These are phyloP conservation scores for Aspergillus viridinutans DNA, from an alignment of 2,329 filamentous ascomycete genomes.

Conservation along the genomic window DNA sequence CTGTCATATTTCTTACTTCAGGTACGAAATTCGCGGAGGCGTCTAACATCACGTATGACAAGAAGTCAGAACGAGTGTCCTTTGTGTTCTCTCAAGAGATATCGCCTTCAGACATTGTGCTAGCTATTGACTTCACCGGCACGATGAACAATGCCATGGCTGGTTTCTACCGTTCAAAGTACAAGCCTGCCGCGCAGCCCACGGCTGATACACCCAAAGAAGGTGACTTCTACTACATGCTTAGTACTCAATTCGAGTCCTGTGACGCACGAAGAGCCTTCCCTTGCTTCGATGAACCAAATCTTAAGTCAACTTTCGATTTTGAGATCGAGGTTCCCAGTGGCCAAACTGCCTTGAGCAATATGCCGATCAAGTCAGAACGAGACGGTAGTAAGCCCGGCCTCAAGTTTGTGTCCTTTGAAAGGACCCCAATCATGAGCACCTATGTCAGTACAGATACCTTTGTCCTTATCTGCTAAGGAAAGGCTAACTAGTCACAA, in stretches of 20 bases:
- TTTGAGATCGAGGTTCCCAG: slow-evolving; percentile 87
- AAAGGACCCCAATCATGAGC: slow-evolving; percentile 84
- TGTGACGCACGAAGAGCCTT: slow-evolving; percentile 93
- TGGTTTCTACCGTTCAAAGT: slow-evolving; percentile 90
- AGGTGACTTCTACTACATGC: slow-evolving; percentile 63
- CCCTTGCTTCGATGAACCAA: slow-evolving; percentile 97
- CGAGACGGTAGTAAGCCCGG: slow-evolving; percentile 64
- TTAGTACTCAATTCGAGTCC: slow-evolving; percentile 96
- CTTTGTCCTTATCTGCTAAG: background rate
- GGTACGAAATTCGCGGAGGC: slow-evolving; percentile 44
- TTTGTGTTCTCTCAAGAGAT: slow-evolving; percentile 72
- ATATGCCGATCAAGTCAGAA: slow-evolving; percentile 83
- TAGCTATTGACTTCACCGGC: slow-evolving; percentile 72
- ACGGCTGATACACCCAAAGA: slow-evolving; percentile 74
- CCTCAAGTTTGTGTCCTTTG: slow-evolving; percentile 68
- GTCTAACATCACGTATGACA: slow-evolving; percentile 72
- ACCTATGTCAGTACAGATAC: slow-evolving; percentile 55
- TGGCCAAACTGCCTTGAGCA: slow-evolving; percentile 83
- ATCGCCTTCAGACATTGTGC: slow-evolving; percentile 61
- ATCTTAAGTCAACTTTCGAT: slow-evolving; percentile 93
- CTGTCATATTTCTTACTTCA: slow-evolving; percentile 8
- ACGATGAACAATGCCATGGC: slow-evolving; percentile 87
- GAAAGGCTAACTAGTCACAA: slow-evolving; percentile 46
- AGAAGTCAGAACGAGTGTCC: slow-evolving; percentile 75
- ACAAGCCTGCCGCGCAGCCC: slow-evolving; percentile 72